Evolutionary conservation across 768 basidiomycete genomes (phyloP), one percentile per base, ranked within the genome.

Genomic region (Lentinula boryana): DNA sequence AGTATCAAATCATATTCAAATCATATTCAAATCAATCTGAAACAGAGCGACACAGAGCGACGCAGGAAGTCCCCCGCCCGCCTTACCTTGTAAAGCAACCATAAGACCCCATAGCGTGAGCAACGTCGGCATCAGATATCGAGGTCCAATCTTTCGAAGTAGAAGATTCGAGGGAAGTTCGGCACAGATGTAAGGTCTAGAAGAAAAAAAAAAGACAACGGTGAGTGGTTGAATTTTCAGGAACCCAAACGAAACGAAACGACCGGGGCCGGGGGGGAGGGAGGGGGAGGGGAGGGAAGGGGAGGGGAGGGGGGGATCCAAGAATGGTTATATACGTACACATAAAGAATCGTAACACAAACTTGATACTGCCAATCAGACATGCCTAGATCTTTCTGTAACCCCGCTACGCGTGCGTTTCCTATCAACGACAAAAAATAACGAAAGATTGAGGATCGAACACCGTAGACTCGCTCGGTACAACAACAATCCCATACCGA

Each of bases 21-120:
- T 38, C 27, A 52, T 36, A 23, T 18, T 32, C 16, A 12, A 31
- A 56, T 23, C 48, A 31, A 13, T 27, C 33, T 27, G 15, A n/a
- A n/a, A n/a, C n/a, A n/a, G n/a, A n/a, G n/a, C n/a, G n/a, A n/a
- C n/a, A n/a, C n/a, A n/a, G n/a, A n/a, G n/a, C n/a, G n/a, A n/a
- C n/a, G n/a, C n/a, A n/a, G n/a, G n/a, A n/a, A n/a, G n/a, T 6
- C 13, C 27, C 55, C 9, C 38, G 63, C 65, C 21, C n/a, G n/a
- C n/a, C n/a, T n/a, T 56, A 75, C 81, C 82, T 74, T 84, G 81
- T 46, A 78, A 69, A 8, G 78, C 72, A 33, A 76, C 72, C 35
- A 79, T 74, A 1, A 81, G 60, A 18, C 84, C 84, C 83, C 84
- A 86, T 4, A 75, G 56, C 4, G 74, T 75, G 44, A 83, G 71